These are phyloP conservation scores for Citrus mangshanensis DNA, from an alignment of 345 rosid species.

Conservation along the genomic window DNA sequence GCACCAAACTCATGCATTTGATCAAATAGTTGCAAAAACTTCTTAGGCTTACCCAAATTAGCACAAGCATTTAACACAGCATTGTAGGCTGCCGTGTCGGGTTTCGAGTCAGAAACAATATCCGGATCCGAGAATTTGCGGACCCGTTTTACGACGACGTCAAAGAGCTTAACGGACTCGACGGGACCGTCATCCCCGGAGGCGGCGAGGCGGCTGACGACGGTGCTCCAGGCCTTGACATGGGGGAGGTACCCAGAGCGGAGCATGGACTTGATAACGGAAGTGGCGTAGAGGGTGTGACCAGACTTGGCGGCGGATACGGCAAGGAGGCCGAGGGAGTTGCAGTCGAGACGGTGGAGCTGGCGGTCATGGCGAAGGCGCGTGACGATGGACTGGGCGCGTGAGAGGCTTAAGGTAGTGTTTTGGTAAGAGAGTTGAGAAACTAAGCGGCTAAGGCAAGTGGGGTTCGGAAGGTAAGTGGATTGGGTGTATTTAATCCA, in stretches of 20 bases:
- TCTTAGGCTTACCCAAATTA: constrained; percentile 58
- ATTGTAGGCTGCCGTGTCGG: constrained; percentile 82
- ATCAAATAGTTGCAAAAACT: constrained; percentile 60
- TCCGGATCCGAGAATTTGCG: constrained; percentile 43
- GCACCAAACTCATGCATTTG: constrained; percentile 63
- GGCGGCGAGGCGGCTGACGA: constrained; percentile 66
- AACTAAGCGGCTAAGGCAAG: constrained; percentile 90
- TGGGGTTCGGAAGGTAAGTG: constrained; percentile 63
- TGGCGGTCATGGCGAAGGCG: constrained; percentile 87
- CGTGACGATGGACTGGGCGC: constrained; percentile 85
- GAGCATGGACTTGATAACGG: constrained; percentile 80
- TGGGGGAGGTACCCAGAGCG: constrained; percentile 92
- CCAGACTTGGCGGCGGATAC: constrained; percentile 72
- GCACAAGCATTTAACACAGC: constrained; percentile 87
- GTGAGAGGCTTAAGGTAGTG: constrained; percentile 49
- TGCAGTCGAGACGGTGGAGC: constrained; percentile 90
- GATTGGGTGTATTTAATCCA: constrained; percentile 66
- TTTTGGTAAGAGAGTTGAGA: constrained; percentile 75
- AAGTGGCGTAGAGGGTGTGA: constrained; percentile 68
- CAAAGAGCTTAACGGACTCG: constrained; percentile 58
- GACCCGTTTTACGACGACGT: constrained; percentile 46
- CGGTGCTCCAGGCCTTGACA: constrained; percentile 89
- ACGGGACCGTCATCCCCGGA: constrained; percentile 65
- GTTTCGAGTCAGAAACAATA: constrained; percentile 54
- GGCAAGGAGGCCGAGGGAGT: constrained; percentile 88